Conservation (phyloP, 2,329 filamentous ascomycete genomes). For the Emmonsia crescens region DNA sequence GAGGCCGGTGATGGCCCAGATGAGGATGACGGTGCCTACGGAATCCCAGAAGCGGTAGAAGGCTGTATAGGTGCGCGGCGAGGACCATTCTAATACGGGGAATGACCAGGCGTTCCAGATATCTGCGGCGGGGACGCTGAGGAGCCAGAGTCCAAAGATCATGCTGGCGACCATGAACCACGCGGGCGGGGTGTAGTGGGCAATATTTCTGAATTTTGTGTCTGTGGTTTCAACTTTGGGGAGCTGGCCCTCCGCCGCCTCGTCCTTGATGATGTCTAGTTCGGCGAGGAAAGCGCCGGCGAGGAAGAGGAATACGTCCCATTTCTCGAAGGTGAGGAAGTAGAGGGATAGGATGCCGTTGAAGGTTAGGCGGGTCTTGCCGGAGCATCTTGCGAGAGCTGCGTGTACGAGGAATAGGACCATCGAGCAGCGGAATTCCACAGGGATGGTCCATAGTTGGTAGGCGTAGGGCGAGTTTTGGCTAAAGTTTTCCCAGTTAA, state of each 20-base stretch:
- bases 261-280: constrained; percentile 33
- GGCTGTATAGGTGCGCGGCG: constrained; percentile 31
- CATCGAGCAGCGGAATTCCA: constrained; percentile 37
- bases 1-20: constrained; percentile 33
- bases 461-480: constrained; percentile 26
- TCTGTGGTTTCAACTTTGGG: constrained; percentile 7
- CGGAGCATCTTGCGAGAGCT: constrained; percentile 28
- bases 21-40: constrained; percentile 31
- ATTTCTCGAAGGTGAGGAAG: constrained; percentile 33
- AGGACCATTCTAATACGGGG: constrained; percentile 28
- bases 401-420: constrained; percentile 35
- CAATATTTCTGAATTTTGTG: not conserved
- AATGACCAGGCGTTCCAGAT: constrained; percentile 34
- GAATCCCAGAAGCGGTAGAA: constrained; percentile 37
- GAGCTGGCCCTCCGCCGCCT: constrained; percentile 8
- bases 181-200: constrained; percentile 1
- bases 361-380: constrained; percentile 26
- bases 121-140: constrained; percentile 32
- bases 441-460: constrained; percentile 38
- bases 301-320: constrained; percentile 37
- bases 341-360: constrained; percentile 28
- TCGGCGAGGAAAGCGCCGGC: constrained; percentile 35
- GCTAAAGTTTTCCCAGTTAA: constrained; percentile 30
- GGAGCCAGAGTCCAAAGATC: constrained; percentile 31
- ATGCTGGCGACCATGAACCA: constrained; percentile 27